phyloP scores from a whole-genome alignment of 1,284 basidiomycete species.

The Ganoderma lucidum region DNA sequence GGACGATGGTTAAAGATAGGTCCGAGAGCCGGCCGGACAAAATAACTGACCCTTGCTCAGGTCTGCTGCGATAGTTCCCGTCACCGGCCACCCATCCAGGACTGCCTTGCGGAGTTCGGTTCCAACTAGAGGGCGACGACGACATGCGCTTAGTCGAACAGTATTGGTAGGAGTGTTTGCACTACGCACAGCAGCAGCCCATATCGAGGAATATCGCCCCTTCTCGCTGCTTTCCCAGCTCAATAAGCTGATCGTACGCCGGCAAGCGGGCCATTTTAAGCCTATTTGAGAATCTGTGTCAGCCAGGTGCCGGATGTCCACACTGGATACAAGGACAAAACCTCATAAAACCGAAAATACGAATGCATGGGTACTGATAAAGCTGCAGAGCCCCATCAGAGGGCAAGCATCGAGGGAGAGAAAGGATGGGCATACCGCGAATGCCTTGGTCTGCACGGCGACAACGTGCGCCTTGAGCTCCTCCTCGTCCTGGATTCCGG shows the following conservation, averaged over 20 bases:
- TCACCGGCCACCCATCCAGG: conserved; percentile 46
- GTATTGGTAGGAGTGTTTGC: not conserved
- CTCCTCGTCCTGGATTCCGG: conserved; percentile 28
- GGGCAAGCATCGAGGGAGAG: not conserved
- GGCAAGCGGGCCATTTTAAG: conserved; percentile 27
- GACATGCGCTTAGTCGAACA: not conserved
- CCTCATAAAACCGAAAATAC: conserved; percentile 30
- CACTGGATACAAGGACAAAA: not conserved
- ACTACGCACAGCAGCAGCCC: conserved; percentile 55
- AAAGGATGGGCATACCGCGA: conserved; percentile 15
- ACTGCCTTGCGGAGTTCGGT: conserved; percentile 51
- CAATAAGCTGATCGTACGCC: conserved; percentile 36
- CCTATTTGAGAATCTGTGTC: conserved; percentile 11
- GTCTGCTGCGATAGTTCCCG: conserved; percentile 45
- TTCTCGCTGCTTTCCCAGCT: conserved; percentile 46
- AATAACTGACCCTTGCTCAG: conserved; percentile 38
- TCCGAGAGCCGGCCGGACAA: not conserved
- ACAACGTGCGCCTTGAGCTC: conserved; percentile 30
- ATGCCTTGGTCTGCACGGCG: conserved; percentile 29
- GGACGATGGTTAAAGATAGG: conserved; percentile 27
- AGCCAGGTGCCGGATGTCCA: not conserved
- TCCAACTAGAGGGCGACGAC: conserved; percentile 43
- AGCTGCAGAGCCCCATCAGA: conserved; percentile 13
- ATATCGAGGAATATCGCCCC: conserved; percentile 54
- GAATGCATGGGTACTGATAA: conserved; percentile 30